A percentile compares a stretch with the other conserved stretches of the same genome.
These are phyloP conservation scores for Adansonia digitata DNA, from an alignment of 345 rosid genomes.

Conservation along the genomic window DNA sequence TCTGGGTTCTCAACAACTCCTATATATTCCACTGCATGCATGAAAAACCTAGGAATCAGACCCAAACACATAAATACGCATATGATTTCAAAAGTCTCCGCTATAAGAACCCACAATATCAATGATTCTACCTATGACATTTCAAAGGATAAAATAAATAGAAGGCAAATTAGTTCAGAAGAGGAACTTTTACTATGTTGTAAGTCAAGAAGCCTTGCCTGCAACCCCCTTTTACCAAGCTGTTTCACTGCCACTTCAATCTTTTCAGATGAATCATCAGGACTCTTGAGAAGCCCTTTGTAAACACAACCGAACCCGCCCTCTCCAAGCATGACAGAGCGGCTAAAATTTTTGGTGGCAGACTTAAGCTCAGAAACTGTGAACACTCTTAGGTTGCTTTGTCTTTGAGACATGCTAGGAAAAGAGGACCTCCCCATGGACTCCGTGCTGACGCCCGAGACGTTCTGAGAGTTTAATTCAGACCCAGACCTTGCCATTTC, in stretches of 20 bases:
- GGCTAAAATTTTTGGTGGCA: constrained; percentile 82
- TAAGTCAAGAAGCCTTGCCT: constrained; percentile 40
- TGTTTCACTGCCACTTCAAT: constrained; percentile 86
- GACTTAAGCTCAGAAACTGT: constrained; percentile 68
- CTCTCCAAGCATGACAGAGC: constrained; percentile 80
- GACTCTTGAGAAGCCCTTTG: constrained; percentile 48
- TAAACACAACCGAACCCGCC: constrained; percentile 94
- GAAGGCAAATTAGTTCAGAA: background rate
- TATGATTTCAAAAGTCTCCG: background rate
- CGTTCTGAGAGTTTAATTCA: constrained; percentile 56
- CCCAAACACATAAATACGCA: background rate
- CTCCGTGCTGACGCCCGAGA: constrained; percentile 47
- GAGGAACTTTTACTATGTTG: background rate
- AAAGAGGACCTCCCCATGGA: constrained; percentile 46
- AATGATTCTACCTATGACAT: background rate
- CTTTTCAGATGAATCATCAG: constrained; percentile 49
- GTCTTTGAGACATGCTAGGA: constrained; percentile 44
- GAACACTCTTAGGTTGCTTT: constrained; percentile 66
- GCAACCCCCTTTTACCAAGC: constrained; percentile 72
- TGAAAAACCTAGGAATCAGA: background rate
- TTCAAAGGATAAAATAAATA: background rate
- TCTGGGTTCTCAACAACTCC: too few species aligned
- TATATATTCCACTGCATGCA: too few species aligned
- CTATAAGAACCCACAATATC: background rate
- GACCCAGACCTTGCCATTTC: constrained; percentile 52